Evolutionary conservation across 371 early-diverging fungal genomes (phyloP).

Genomic region (Dinochytrium kinnereticum): DNA sequence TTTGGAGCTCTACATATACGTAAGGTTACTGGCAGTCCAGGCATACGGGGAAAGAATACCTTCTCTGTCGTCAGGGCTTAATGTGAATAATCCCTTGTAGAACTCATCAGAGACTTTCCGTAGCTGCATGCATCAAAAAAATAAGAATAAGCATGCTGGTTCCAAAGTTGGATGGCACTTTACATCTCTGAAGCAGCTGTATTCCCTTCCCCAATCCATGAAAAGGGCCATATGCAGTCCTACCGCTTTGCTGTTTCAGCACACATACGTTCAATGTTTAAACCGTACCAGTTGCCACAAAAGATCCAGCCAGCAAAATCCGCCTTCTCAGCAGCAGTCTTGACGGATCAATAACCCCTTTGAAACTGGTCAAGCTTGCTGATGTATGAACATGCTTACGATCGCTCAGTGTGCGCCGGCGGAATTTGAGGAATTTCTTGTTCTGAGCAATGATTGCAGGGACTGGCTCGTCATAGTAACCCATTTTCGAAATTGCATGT

Average conservation of each 20-base stretch:
- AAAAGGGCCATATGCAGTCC: slow-evolving; percentile 34
- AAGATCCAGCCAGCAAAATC: background rate
- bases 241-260: no score
- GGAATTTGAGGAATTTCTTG: slow-evolving; percentile 26
- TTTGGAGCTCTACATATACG: no score
- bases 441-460: slow-evolving; percentile 34
- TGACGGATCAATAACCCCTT: slow-evolving; percentile 13
- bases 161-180: no score
- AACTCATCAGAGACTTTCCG: background rate
- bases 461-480: slow-evolving; percentile 26
- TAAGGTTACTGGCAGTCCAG: no score
- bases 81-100: background rate
- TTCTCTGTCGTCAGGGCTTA: slow-evolving; percentile 1
- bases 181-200: slow-evolving; percentile 38
- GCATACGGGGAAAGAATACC: background rate
- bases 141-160: no score
- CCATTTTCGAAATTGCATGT: background rate
- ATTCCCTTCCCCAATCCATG: slow-evolving; percentile 41
- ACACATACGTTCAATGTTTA: background rate
- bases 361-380: slow-evolving; percentile 6
- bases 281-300: slow-evolving; percentile 9
- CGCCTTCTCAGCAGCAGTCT: background rate
- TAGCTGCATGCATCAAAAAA: slow-evolving; percentile 1
- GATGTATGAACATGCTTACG: slow-evolving; percentile 24
- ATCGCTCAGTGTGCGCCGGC: slow-evolving; percentile 38